Evolutionary conservation across 2,329 filamentous ascomycete genomes (phyloP), one percentile per base, ranked within the genome.

Genomic region (Trichocomaceae sp.): DNA sequence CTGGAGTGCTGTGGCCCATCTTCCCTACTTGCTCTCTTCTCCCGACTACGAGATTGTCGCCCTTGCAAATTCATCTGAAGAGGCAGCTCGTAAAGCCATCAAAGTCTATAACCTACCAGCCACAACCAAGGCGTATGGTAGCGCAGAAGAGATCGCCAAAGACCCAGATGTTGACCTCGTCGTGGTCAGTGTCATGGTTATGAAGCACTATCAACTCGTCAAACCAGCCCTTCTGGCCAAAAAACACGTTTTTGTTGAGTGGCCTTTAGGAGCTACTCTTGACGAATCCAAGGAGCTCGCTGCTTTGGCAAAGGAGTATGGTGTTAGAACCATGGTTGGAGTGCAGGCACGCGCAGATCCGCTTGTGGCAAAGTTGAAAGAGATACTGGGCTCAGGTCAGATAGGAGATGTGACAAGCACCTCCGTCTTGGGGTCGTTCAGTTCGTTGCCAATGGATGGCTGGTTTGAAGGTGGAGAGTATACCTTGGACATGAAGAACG

Each of bases 31-130:
- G 10, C 8, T 29, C 23, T 44, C 7, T 15, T 56, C 54, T 15
- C 54, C 50, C 2, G 49, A 56, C 19, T 56, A 56, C 54, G 49
- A 50, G n/a, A 49, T 56, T 31, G 50, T 52, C 17, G 54, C 54
- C 4, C 37, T 56, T 9, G 52, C 49, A 45, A 56, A 56, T 22
- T 56, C 54, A 10, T 52, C 54, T 3, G 45, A 39, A 9, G 50
- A 56, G 41, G 52, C 52, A 22, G 49, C 54, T 1, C 44, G 46
- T 19, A 56, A 56, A 45, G 52, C 54, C 10, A 56, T 56, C 15
- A 29, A 52, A 15, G 39, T 49, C n/a, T 19, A 56, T 31, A 56
- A 56, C 26, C 54, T 56, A 22, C 37, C 49, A 26, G 49, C 54
- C n/a, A 13, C 29, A 44, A 56, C 54, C 2, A 56, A 52, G 22